A percentile compares a stretch with the other conserved stretches of the same genome.
Evolutionary conservation across 805 yeast species (phyloP).

Genomic region (Jamesozyma rosinii): DNA sequence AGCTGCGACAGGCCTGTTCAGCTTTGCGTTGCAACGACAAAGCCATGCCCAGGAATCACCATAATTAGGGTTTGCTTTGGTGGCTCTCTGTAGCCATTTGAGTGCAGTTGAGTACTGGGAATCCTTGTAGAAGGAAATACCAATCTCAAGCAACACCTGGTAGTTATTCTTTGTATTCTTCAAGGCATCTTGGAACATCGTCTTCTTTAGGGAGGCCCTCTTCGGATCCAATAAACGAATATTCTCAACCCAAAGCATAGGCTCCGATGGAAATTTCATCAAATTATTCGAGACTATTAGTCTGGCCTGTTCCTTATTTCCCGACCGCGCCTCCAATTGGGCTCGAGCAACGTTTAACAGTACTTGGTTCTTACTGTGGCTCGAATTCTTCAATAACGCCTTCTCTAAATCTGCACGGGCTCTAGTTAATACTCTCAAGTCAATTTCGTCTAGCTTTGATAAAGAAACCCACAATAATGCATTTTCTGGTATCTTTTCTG

Average conservation of each 20-base stretch:
- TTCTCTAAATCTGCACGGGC: constrained; percentile 69
- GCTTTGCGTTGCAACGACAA: constrained; percentile 36
- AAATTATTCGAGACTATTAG: constrained; percentile 50
- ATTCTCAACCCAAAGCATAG: constrained; percentile 58
- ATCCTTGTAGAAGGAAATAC: constrained; percentile 55
- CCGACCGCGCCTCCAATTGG: constrained; percentile 43
- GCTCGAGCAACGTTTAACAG: constrained; percentile 51
- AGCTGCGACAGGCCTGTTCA: constrained; percentile 9
- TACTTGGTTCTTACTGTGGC: constrained; percentile 29
- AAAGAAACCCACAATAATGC: constrained; percentile 47
- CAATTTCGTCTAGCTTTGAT: constrained; percentile 39
- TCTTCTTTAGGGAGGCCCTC: constrained; percentile 44
- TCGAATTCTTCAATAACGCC: constrained; percentile 46
- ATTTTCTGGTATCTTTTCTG: constrained; percentile 37
- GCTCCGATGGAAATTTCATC: constrained; percentile 46
- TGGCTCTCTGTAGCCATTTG: constrained; percentile 67
- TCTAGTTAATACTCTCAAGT: constrained; percentile 36
- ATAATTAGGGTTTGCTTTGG: constrained; percentile 42
- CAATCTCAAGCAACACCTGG: constrained; percentile 52
- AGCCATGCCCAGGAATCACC: constrained; percentile 78
- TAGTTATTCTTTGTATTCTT: constrained; percentile 54
- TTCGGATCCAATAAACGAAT: constrained; percentile 34
- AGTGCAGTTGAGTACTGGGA: constrained; percentile 55
- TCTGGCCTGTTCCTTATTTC: constrained; percentile 44
- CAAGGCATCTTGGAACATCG: constrained; percentile 61